Base-by-base conservation (phyloP, 805 yeast species). In the Alloascoidea africana region DNA sequence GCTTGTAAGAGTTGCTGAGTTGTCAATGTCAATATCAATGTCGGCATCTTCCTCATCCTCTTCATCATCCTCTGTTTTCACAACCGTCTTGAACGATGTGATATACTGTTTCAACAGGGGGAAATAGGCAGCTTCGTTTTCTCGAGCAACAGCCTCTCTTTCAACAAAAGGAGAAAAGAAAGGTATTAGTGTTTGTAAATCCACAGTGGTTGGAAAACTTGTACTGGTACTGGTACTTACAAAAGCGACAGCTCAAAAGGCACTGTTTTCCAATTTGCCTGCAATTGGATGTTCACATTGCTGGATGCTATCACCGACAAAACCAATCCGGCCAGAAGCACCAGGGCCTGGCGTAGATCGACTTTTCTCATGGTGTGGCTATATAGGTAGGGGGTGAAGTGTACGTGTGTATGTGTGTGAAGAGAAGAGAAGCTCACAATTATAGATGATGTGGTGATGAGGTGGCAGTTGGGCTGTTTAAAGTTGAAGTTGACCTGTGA, bases 111-210 rank as follows among this genome's bases (percentile, higher is more conserved):
- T 32, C 15, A 59, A 40, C 15, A 59, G 38, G 2, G 64, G 60
- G 40, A 47, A 60, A 35, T 42, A 60, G 1, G 59, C 42, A 14
- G 52, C 44, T 6, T 53, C 40, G 39, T 49, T 52, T 32, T 51
- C 55, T 14, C 18, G 38, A 2, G 58, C 44, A 34, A 59, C 38
- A 2, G 62, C 46, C 38, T 59, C 63, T 14, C 55, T 52, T 8
- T 11, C n/a, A n/a, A n/a, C n/a, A 36, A 15, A 18, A 18, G 15
- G 27, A 17, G 17, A 8, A 36, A 33, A 14, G 16, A 2, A 14
- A 14, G 5, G 34, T 16, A 17, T 27, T 13, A 3, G 14, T 17
- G 39, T 8, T 23, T n/a, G 3, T 14, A 27, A 18, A 18, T n/a
- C 23, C 23, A 6, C n/a, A n/a, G 4, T 13, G 4, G 27, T 17